phyloP scores from a whole-genome alignment of 805 yeast species.

The Starmerella asiatica region DNA sequence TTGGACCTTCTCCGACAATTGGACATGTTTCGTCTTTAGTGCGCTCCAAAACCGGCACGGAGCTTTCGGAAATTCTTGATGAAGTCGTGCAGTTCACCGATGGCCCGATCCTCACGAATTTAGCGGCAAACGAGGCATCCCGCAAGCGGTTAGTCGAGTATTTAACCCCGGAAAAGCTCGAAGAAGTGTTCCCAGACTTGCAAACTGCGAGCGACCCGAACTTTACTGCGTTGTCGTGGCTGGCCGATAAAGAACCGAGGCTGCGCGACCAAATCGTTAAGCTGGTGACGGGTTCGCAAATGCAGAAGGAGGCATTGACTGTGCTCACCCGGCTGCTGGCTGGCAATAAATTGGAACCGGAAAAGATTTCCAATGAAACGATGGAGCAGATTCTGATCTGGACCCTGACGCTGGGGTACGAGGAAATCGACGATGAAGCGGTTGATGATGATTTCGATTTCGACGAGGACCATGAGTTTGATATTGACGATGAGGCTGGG shows the following conservation, averaged over 20 bases:
- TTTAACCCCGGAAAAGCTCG: constrained; percentile 9
- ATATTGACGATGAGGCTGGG: background rate
- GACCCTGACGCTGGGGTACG: background rate
- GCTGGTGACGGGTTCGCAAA: constrained; percentile 1
- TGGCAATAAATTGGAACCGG: constrained; percentile 4
- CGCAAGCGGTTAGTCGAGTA: constrained; percentile 9
- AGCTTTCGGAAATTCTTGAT: constrained; percentile 6
- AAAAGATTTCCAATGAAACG: background rate
- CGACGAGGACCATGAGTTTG: background rate
- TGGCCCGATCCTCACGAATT: constrained; percentile 16
- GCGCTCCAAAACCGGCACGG: constrained; percentile 1
- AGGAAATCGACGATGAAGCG: background rate
- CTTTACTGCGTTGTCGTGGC: constrained; percentile 15
- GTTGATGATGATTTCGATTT: background rate
- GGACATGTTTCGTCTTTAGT: constrained; percentile 10
- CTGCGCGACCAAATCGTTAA: constrained; percentile 11
- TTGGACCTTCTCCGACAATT: constrained; percentile 12
- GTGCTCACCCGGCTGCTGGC: constrained; percentile 9
- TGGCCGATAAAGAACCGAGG: constrained; percentile 14
- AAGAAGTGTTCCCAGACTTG: constrained; percentile 7
- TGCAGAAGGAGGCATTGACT: constrained; percentile 1
- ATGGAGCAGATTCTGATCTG: background rate
- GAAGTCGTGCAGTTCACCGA: constrained; percentile 14
- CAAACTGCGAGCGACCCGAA: constrained; percentile 16
- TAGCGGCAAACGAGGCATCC: constrained; percentile 16